Percentiles rank a stretch among this genome's conserved stretches.
Evolutionary conservation across 306 rosid species (phyloP).

Genomic region (Vigna radiata): DNA sequence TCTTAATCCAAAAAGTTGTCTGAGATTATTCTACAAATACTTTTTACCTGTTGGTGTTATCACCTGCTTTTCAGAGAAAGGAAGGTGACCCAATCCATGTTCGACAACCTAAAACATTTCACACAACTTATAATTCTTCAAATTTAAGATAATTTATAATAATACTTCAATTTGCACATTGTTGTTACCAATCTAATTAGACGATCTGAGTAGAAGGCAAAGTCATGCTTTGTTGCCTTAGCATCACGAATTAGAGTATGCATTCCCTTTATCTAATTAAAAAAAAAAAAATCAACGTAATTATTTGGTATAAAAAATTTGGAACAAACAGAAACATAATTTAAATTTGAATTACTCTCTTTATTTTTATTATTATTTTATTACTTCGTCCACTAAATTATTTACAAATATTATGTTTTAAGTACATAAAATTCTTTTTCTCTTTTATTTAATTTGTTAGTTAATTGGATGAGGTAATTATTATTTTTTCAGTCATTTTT

Average conservation of each 20-base stretch:
- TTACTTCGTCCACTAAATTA: too few relatives aligned
- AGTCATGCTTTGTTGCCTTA: constrained; percentile 81
- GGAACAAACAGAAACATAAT: too few relatives aligned
- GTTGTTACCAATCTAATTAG: constrained; percentile 75
- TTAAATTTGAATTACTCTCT: too few relatives aligned
- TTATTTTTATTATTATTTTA: too few relatives aligned
- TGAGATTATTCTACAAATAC: too few relatives aligned
- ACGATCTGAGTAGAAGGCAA: constrained; percentile 80
- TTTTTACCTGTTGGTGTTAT: constrained; percentile 82
- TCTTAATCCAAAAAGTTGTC: too few relatives aligned
- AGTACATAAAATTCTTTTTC: too few relatives aligned
- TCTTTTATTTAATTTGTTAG: too few relatives aligned
- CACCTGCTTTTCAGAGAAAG: constrained; percentile 86
- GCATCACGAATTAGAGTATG: constrained; percentile 90
- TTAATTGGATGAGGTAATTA: too few relatives aligned
- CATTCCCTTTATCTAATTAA: constrained; percentile 77
- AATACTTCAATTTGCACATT: background rate
- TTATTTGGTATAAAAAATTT: too few relatives aligned
- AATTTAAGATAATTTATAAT: background rate
- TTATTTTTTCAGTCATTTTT: too few relatives aligned
- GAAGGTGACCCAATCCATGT: constrained; percentile 90
- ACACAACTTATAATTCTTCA: constrained; percentile 19
- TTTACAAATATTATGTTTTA: too few relatives aligned
- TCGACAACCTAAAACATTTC: constrained; percentile 75
- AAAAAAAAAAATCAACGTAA: background rate